Evolutionary conservation across 1,284 basidiomycete species (phyloP).

Genomic region (Coriolopsis trogii): DNA sequence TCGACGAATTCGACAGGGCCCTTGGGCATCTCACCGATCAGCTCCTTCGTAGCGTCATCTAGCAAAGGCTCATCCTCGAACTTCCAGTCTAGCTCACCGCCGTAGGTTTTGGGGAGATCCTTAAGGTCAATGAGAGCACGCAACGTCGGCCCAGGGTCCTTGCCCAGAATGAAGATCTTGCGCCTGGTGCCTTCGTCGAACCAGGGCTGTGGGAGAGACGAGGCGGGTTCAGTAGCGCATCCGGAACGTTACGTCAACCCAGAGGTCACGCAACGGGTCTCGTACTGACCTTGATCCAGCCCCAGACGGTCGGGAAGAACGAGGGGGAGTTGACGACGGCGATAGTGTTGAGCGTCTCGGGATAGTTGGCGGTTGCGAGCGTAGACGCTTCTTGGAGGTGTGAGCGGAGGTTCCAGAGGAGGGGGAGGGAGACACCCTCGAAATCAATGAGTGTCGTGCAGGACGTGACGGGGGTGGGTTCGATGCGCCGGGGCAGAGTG

Average conservation of each 20-base stretch:
- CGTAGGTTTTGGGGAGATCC: slow-evolving; percentile 68
- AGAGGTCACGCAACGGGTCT: neutral
- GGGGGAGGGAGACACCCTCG: slow-evolving; percentile 54
- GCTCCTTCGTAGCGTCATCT: slow-evolving; percentile 50
- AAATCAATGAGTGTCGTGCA: slow-evolving; percentile 79
- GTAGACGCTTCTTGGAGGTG: slow-evolving; percentile 76
- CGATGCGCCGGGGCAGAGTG: slow-evolving; percentile 57
- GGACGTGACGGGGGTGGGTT: slow-evolving; percentile 60
- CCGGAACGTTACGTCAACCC: neutral
- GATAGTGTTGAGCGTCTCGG: slow-evolving; percentile 69
- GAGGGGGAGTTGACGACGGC: slow-evolving; percentile 75
- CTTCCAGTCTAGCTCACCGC: slow-evolving; percentile 68
- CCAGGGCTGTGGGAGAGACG: slow-evolving; percentile 50
- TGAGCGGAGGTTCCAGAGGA: slow-evolving; percentile 67
- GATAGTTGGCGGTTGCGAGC: slow-evolving; percentile 78
- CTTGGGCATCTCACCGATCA: slow-evolving; percentile 50
- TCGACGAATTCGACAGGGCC: slow-evolving; percentile 55
- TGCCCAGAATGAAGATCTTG: slow-evolving; percentile 71
- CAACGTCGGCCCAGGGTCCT: slow-evolving; percentile 53
- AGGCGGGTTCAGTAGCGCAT: neutral
- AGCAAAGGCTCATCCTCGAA: slow-evolving; percentile 64
- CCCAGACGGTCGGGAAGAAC: slow-evolving; percentile 80
- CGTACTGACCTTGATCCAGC: slow-evolving; percentile 68
- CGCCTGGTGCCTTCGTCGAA: slow-evolving; percentile 76
- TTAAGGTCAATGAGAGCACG: slow-evolving; percentile 53